Evolutionary conservation across 345 rosid genomes (phyloP).

Genomic region (Excoecaria cochinchinensis): DNA sequence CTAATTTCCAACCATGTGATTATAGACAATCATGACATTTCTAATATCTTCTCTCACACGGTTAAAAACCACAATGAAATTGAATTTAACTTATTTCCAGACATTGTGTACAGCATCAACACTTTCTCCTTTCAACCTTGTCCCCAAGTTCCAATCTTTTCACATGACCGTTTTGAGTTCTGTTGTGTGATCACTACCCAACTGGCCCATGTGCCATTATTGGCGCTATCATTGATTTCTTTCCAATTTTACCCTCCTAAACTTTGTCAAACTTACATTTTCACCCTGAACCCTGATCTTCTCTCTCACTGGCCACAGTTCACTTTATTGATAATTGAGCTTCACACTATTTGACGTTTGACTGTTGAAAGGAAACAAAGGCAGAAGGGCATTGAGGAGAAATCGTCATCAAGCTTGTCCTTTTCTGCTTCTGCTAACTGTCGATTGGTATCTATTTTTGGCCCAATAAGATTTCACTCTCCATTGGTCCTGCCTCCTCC

Average conservation of each 20-base stretch:
- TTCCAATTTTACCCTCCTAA: background rate
- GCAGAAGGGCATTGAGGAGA: constrained; percentile 15
- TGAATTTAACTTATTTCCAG: background rate
- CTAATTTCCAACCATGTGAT: constrained; percentile 1
- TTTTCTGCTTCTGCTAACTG: constrained; percentile 1
- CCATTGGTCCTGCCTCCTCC: background rate
- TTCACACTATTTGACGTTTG: background rate
- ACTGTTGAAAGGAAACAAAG: background rate
- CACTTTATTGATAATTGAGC: background rate
- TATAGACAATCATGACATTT: constrained; percentile 10
- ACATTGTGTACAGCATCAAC: background rate
- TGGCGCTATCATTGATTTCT: constrained; percentile 7
- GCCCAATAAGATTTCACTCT: constrained; percentile 8
- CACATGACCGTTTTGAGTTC: constrained; percentile 5
- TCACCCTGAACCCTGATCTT: background rate
- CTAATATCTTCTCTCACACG: constrained; percentile 9
- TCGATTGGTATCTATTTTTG: background rate
- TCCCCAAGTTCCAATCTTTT: background rate
- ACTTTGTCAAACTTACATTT: background rate
- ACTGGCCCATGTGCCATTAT: constrained; percentile 34
- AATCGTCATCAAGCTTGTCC: constrained; percentile 4
- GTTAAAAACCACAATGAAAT: background rate
- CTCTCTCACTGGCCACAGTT: background rate
- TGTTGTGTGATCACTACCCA: background rate
- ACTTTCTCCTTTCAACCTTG: background rate